Base-by-base conservation (phyloP, 441 rosid genomes). In the Gossypium lobatum region DNA sequence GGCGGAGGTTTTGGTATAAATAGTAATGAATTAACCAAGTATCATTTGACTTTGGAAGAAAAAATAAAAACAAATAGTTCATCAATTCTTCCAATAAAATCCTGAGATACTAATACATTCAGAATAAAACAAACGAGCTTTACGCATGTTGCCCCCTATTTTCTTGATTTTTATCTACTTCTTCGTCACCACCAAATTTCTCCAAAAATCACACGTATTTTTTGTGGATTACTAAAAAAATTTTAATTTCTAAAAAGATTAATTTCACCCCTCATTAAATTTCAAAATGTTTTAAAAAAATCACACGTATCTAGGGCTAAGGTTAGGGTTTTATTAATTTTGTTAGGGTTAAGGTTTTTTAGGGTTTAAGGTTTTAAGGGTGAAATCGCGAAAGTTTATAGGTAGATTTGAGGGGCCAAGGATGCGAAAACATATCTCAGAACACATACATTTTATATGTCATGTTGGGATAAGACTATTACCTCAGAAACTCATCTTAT, bases 91-190 rank as follows among this genome's bases (percentile, higher is more conserved):
- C 39, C 39, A 61, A n/a, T 6, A 61, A 61, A 61, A 8, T 1
- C 25, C n/a, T 6, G 7, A 66, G 57, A 66, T 23, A 18, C 50
- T 58, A 25, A 26, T 16, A 59, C 60, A 6, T 42, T 66, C 26
- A 57, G 28, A 74, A 42, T 57, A 58, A 39, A 65, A 60, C 64
- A 58, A 68, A 66, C 42, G 6, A 39, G 14, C 48, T 74, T 28
- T 25, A 45, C 5, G 26, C 45, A 13, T 58, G 16, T 63, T 63
- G 66, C 14, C n/a, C 34, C 63, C 25, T 2, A 8, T 23, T 23
- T 63, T 63, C 25, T 37, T 37, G n/a, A 6, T 17, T 34, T 34
- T 63, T 37, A 17, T 63, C 37, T 63, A 34, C 1, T 46, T 37
- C 50, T 63, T 63, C 17, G 37, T 63, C 50, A 34, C 7, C 25